A percentile compares a stretch with the other conserved stretches of the same genome.
phyloP scores from a whole-genome alignment of 306 rosid species.

The Rubus parviflorus region DNA sequence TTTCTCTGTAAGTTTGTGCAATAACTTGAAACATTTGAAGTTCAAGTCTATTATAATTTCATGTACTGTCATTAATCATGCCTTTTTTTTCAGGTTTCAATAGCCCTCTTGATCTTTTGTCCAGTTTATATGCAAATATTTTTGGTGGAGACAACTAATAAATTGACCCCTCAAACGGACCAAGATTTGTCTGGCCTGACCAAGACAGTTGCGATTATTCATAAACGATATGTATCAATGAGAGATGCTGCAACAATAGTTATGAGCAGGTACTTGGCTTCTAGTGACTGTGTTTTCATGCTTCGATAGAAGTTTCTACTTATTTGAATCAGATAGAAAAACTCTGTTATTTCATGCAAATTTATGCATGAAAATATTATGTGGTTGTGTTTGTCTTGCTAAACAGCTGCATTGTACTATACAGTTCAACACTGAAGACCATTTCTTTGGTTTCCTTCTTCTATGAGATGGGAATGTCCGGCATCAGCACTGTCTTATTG shows the following conservation, averaged over 20 bases:
- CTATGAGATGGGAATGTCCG: constrained; percentile 79
- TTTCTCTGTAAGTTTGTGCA: constrained; percentile 38
- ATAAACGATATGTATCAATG: constrained; percentile 59
- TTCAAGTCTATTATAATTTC: neutral
- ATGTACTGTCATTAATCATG: neutral
- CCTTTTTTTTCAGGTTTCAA: constrained; percentile 59
- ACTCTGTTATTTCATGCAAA: neutral
- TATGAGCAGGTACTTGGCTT: constrained; percentile 47
- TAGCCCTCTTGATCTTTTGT: constrained; percentile 53
- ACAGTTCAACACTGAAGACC: constrained; percentile 69
- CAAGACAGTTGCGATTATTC: constrained; percentile 38
- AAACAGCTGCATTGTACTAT: constrained; percentile 26
- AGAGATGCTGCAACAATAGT: constrained; percentile 59
- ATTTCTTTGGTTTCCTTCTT: constrained; percentile 75
- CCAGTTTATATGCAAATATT: constrained; percentile 70
- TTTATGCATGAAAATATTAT: neutral
- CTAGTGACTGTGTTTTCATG: neutral
- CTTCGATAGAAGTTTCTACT: neutral
- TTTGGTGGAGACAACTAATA: constrained; percentile 51
- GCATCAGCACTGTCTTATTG: constrained; percentile 58
- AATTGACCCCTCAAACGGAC: constrained; percentile 27
- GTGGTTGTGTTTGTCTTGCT: neutral
- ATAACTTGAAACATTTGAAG: neutral
- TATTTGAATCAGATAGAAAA: neutral
- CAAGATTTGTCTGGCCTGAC: constrained; percentile 39